These are phyloP conservation scores for Clausena lansium DNA, from an alignment of 345 rosid species.

Conservation along the genomic window DNA sequence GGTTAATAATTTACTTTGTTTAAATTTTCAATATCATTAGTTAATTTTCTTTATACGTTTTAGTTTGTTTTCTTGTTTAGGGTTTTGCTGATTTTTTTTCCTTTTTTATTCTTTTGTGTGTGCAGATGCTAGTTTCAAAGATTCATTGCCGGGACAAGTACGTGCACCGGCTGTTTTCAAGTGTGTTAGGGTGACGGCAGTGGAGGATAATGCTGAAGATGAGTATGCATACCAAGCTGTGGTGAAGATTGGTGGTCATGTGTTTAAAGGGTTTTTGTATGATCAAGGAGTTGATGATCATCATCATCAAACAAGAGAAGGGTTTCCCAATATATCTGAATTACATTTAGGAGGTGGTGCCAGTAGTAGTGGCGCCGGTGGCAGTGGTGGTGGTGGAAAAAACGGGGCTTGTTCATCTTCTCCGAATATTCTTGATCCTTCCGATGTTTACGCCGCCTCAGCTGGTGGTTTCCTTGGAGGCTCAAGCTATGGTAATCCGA, in stretches of 20 bases:
- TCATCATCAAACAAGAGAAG: slow-evolving; percentile 50
- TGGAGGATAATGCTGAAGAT: slow-evolving; percentile 79
- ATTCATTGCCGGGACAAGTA: slow-evolving; percentile 72
- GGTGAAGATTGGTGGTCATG: slow-evolving; percentile 86
- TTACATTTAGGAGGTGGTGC: slow-evolving; percentile 83
- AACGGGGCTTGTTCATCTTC: slow-evolving; percentile 56
- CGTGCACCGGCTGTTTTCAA: slow-evolving; percentile 89
- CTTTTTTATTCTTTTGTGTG: no score
- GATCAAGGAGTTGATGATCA: slow-evolving; percentile 57
- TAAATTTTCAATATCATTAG: no score
- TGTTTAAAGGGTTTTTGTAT: slow-evolving; percentile 86
- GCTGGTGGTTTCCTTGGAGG: slow-evolving; percentile 59
- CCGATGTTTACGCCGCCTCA: slow-evolving; percentile 65
- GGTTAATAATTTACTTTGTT: slow-evolving; percentile 36
- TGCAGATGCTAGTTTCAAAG: slow-evolving; percentile 61
- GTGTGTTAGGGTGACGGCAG: slow-evolving; percentile 89
- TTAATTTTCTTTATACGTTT: no score
- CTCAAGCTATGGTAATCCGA: slow-evolving; percentile 62
- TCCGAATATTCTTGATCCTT: slow-evolving; percentile 49
- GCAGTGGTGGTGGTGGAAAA: slow-evolving; percentile 35
- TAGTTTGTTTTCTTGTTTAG: neutral
- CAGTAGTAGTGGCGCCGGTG: slow-evolving; percentile 27
- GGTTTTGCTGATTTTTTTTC: slow-evolving; percentile 13
- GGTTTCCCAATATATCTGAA: slow-evolving; percentile 76
- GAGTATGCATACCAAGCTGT: slow-evolving; percentile 92